Percentiles rank a stretch among this genome's conserved stretches.
Conservation (phyloP, 345 rosid species). For the Gossypium anomalum region DNA sequence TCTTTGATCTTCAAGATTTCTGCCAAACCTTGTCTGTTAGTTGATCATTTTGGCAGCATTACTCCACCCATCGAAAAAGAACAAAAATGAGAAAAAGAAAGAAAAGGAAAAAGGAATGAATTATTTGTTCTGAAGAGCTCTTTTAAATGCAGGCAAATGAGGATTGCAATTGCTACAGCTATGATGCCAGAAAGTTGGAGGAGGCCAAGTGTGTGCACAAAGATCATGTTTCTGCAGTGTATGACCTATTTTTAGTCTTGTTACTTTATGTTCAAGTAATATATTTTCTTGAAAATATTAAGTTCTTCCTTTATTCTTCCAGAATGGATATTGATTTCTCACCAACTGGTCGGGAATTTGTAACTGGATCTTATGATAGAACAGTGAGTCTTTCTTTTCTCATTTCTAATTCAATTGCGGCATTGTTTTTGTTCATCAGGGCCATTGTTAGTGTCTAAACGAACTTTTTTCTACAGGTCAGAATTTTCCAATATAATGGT, state of each 20-base stretch:
- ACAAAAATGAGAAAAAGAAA: background rate
- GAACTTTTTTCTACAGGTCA: conserved; percentile 38
- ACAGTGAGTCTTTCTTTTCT: conserved; percentile 43
- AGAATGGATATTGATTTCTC: conserved; percentile 99
- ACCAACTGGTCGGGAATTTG: conserved; percentile 97
- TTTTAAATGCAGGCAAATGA: conserved; percentile 76
- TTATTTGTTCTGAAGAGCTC: background rate
- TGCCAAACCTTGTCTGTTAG: background rate
- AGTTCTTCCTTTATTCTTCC: conserved; percentile 16
- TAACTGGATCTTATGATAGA: conserved; percentile 95
- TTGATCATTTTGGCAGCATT: background rate
- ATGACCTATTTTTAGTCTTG: conserved; percentile 18
- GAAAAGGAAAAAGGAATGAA: background rate
- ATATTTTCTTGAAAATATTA: conserved; percentile 2
- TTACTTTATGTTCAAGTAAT: background rate
- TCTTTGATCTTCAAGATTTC: background rate
- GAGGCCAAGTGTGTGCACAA: conserved; percentile 93
- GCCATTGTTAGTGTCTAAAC: conserved; percentile 7
- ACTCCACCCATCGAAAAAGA: background rate
- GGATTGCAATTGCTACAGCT: conserved; percentile 91
- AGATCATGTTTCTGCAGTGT: conserved; percentile 99
- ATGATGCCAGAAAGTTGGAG: conserved; percentile 75
- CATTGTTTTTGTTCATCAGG: background rate
- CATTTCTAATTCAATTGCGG: background rate
- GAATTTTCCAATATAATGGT: conserved; percentile 87